Evolutionary conservation across 805 yeast species (phyloP).

Genomic region (Nematodospora valgi): DNA sequence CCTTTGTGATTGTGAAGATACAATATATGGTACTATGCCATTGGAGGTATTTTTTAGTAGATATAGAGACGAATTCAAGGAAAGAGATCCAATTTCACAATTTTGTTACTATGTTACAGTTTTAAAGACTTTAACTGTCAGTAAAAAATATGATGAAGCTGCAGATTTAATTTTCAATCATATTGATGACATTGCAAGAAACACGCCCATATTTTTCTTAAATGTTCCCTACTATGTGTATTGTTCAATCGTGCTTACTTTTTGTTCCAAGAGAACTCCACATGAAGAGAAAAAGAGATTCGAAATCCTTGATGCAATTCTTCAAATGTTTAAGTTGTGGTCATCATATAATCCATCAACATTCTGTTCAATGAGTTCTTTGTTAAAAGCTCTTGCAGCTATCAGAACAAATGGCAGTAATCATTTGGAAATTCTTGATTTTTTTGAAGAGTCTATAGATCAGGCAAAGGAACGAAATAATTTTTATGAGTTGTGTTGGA

Average conservation of each 20-base stretch:
- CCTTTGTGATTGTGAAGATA: constrained; percentile 2
- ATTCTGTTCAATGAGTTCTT: constrained; percentile 35
- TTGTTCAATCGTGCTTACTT: constrained; percentile 1
- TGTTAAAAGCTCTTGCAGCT: constrained; percentile 29
- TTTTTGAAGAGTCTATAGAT: constrained; percentile 45
- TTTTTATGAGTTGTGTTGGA: constrained; percentile 37
- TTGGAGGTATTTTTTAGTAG: background rate
- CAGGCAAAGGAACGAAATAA: constrained; percentile 25
- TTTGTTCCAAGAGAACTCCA: background rate
- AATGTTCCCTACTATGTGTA: constrained; percentile 19
- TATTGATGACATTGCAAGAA: constrained; percentile 17
- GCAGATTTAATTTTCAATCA: constrained; percentile 12
- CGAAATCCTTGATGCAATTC: constrained; percentile 18
- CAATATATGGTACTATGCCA: background rate
- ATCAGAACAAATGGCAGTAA: constrained; percentile 15
- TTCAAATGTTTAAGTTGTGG: constrained; percentile 29
- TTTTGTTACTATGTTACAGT: constrained; percentile 6
- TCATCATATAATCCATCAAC: constrained; percentile 30
- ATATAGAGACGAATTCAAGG: constrained; percentile 5
- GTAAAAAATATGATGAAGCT: constrained; percentile 17
- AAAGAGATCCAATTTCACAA: constrained; percentile 3
- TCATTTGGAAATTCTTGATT: constrained; percentile 39
- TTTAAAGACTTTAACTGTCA: background rate
- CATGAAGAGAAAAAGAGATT: constrained; percentile 13
- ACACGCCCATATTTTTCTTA: constrained; percentile 19